Conservation (phyloP, 1,284 basidiomycete genomes). For the Cystobasidium pallidum region DNA sequence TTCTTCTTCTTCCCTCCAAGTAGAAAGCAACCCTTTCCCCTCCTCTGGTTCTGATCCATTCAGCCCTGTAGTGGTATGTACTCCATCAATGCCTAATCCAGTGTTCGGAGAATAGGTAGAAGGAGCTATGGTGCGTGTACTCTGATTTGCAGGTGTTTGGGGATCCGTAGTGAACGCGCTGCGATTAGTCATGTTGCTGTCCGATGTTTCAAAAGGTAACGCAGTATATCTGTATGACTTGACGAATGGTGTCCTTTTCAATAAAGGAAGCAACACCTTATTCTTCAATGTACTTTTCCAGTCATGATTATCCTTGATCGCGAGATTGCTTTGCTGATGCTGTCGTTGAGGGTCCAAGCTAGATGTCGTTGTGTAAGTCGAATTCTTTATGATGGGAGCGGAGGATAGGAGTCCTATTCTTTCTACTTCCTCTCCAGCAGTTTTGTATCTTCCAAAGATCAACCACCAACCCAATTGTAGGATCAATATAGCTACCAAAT, state of each 20-base stretch:
- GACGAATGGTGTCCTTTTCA: neutral
- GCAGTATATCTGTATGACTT: neutral
- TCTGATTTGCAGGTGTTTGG: neutral
- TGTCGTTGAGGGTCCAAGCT: no score
- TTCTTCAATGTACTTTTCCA: neutral
- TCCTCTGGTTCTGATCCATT: neutral
- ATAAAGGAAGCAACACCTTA: neutral
- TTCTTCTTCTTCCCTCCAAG: neutral
- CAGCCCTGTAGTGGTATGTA: no score
- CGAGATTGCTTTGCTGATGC: neutral
- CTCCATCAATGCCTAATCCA: neutral
- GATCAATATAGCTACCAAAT: constrained; percentile 1
- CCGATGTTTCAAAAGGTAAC: neutral
- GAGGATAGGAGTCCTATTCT: neutral
- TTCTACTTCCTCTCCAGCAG: neutral
- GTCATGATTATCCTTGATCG: neutral
- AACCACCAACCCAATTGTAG: constrained; percentile 19
- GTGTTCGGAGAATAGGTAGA: neutral
- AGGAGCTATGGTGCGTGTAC: neutral
- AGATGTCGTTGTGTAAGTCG: no score
- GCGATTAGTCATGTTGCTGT: neutral
- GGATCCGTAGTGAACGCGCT: neutral
- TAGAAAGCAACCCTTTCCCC: neutral
- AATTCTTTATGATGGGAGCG: neutral
- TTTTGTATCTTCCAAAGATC: neutral